Conservation (phyloP, 768 basidiomycete species). For the Rhizopogon salebrosus region DNA sequence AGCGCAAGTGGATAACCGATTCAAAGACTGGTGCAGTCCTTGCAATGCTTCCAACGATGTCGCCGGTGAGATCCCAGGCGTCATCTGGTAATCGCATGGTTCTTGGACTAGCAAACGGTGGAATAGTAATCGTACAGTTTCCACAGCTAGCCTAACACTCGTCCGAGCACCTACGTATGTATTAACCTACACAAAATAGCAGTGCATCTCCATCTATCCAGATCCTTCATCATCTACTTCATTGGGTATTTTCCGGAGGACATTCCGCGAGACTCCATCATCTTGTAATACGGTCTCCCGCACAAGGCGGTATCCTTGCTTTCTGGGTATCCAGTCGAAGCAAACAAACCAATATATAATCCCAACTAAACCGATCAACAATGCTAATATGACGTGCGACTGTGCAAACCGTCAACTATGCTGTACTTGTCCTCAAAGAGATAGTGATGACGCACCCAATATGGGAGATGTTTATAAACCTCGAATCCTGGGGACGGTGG, state of each 20-base stretch:
- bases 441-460: constrained; percentile 65
- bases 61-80: constrained; percentile 17
- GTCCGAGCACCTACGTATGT: neutral
- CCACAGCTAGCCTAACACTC: constrained; percentile 3
- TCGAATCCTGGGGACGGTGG: constrained; percentile 49
- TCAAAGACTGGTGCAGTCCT: constrained; percentile 8
- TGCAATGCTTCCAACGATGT: constrained; percentile 25
- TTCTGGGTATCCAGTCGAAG: constrained; percentile 44
- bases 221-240: neutral
- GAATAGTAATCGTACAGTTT: constrained; percentile 22
- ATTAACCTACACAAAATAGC: neutral
- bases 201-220: no score
- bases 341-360: constrained; percentile 53
- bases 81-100: constrained; percentile 18
- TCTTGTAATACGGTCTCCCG: constrained; percentile 44
- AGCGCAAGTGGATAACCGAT: constrained; percentile 22
- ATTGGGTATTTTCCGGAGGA: constrained; percentile 37
- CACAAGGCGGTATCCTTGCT: constrained; percentile 42
- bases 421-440: neutral
- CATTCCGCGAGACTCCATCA: constrained; percentile 54
- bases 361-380: constrained; percentile 44
- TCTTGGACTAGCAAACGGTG: constrained; percentile 24
- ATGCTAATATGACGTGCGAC: constrained; percentile 45
- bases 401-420: constrained; percentile 13
- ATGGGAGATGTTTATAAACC: constrained; percentile 57